phyloP scores from a whole-genome alignment of 768 basidiomycete species.

The Lentinula sp. region DNA sequence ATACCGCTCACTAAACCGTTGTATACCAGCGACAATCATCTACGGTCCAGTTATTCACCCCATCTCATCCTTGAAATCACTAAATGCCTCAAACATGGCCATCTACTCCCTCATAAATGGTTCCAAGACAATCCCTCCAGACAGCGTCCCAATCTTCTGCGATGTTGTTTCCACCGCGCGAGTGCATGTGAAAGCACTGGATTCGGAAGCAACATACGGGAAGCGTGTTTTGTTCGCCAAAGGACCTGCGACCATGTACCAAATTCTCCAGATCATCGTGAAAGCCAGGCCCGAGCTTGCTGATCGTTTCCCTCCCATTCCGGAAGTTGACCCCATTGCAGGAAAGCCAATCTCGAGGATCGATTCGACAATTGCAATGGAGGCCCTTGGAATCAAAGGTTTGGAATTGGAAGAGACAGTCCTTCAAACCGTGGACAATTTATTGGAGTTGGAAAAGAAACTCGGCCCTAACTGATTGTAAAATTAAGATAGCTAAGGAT shows the following conservation, averaged over 20 bases:
- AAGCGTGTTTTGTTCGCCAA: constrained; percentile 9
- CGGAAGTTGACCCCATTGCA: background rate
- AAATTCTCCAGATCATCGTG: constrained; percentile 1
- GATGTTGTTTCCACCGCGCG: constrained; percentile 10
- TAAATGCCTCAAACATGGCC: constrained; percentile 1
- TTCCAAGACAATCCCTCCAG: background rate
- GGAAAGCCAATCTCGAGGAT: background rate
- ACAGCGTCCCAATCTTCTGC: constrained; percentile 3
- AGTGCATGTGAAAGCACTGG: constrained; percentile 9
- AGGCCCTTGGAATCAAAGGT: background rate
- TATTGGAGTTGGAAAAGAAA: constrained; percentile 6
- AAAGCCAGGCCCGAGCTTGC: constrained; percentile 2
- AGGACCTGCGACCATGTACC: background rate
- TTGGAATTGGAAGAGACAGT: constrained; percentile 1
- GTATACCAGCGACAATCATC: background rate
- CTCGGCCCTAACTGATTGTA: background rate
- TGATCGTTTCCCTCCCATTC: constrained; percentile 1
- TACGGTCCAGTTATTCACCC: constrained; percentile 6
- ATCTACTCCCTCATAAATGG: background rate
- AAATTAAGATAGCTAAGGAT: background rate
- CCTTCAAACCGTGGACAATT: constrained; percentile 6
- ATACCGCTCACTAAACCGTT: background rate
- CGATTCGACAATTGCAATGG: constrained; percentile 3
- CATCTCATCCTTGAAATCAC: background rate
- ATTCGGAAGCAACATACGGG: constrained; percentile 2